phyloP scores from a whole-genome alignment of 371 early-diverging fungal species.

The Mucor irregularis region DNA sequence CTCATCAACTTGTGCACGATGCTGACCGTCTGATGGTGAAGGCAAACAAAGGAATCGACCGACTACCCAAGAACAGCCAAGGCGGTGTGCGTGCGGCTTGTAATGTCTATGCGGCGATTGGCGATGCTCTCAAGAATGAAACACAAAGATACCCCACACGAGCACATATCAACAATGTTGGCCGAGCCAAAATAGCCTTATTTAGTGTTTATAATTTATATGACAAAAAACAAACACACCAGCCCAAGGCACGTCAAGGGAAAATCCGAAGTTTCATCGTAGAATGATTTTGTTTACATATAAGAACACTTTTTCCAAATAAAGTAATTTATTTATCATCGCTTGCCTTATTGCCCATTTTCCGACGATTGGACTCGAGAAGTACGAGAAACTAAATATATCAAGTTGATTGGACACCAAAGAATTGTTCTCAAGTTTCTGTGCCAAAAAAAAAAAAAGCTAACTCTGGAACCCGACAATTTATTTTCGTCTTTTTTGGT shows the following conservation, averaged over 20 bases:
- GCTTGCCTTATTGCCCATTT: not conserved
- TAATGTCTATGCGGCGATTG: constrained; percentile 53
- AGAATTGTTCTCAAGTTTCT: constrained; percentile 29
- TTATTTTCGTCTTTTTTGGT: constrained; percentile 21
- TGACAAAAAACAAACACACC: not conserved
- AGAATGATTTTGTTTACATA: not conserved
- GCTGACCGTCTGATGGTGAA: constrained; percentile 28
- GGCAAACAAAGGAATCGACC: constrained; percentile 39
- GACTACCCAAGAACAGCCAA: constrained; percentile 36
- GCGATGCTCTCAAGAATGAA: constrained; percentile 5
- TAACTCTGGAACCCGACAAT: no score
- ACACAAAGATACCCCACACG: constrained; percentile 13
- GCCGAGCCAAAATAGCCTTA: constrained; percentile 28
- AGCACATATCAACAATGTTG: constrained; percentile 22
- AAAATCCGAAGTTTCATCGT: constrained; percentile 24
- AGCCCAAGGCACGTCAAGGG: constrained; percentile 1
- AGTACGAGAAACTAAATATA: constrained; percentile 31
- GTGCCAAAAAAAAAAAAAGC: constrained; percentile 4
- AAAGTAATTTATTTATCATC: not conserved
- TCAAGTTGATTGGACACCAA: constrained; percentile 14
- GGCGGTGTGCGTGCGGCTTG: constrained; percentile 54
- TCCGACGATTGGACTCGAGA: constrained; percentile 27
- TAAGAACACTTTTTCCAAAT: not conserved
- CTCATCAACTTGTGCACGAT: constrained; percentile 19
- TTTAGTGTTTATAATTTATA: constrained; percentile 27